Evolutionary conservation across 306 rosid genomes (phyloP), one percentile per base, ranked within the genome.

Genomic region (Neltuma alba): DNA sequence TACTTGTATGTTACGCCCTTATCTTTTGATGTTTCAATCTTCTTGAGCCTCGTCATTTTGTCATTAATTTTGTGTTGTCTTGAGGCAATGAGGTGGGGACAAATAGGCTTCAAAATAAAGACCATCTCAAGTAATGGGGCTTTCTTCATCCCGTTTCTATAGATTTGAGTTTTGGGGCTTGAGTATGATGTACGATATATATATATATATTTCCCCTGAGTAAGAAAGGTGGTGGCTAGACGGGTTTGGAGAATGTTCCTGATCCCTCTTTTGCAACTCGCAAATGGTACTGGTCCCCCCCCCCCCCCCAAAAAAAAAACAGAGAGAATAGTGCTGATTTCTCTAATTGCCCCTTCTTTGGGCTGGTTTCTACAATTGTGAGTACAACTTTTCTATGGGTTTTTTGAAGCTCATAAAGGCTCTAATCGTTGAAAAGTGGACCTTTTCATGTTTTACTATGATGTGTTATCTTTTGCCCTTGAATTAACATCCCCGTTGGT

Each of bases 1-100:
- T 92, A 92, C 81, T 76, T 92, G 94, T 92, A 88, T 76, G 97
- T 84, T 67, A 30, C 68, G 34, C 71, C 33, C 55, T 72, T 70
- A 72, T 61, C 62, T 72, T 58, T 75, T 54, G 52, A 28, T 65
- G 41, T 30, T 25, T 42, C 42, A 21, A 65, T 73, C 55, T 30
- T 79, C 9, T 20, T 28, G 23, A 40, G 52, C 21, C 58, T 55
- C 28, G 16, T 52, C 12, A 16, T 23, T 28, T 69, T 44, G 12
- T 23, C 13, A 23, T n/a, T 12, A 20, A 12, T 64, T 34, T 64
- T 71, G 15, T 14, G 36, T 25, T 28, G 45, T 44, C 40, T 28
- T 23, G 15, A 25, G 62, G 31, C 15, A 55, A 3, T 55, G 30
- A 55, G 15, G 62, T 9, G 62, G 14, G 62, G 31, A 55, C 62